A percentile compares a stretch with the other conserved stretches of the same genome.
Conservation (phyloP, 2,329 filamentous ascomycete genomes). For the Pezicula radicicola region DNA sequence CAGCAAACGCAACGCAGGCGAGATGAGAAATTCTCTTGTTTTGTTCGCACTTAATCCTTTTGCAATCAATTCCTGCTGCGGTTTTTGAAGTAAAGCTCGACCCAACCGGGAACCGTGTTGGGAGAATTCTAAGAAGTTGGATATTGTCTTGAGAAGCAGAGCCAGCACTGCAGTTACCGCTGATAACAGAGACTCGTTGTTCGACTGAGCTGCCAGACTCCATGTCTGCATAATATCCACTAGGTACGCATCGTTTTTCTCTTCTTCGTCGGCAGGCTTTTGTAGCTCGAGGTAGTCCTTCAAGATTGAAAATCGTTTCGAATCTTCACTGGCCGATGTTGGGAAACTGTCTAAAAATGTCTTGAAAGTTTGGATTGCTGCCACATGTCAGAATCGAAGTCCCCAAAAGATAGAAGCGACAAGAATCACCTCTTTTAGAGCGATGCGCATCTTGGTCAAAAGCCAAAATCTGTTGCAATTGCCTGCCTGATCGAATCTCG, state of each 20-base stretch:
- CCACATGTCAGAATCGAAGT: background rate
- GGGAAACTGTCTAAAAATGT: slow-evolving; percentile 66
- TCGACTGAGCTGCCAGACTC: slow-evolving; percentile 76
- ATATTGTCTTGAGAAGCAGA: slow-evolving; percentile 75
- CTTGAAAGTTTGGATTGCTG: slow-evolving; percentile 69
- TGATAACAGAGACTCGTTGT: slow-evolving; percentile 78
- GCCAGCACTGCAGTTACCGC: slow-evolving; percentile 78
- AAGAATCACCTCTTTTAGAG: slow-evolving; percentile 58
- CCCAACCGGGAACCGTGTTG: slow-evolving; percentile 75
- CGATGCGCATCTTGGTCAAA: slow-evolving; percentile 69
- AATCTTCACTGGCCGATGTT: slow-evolving; percentile 45
- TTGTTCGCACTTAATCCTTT: slow-evolving; percentile 77
- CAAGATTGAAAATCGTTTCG: slow-evolving; percentile 55
- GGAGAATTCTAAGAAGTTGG: slow-evolving; percentile 69
- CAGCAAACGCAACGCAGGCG: slow-evolving; percentile 80
- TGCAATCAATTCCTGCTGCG: slow-evolving; percentile 76
- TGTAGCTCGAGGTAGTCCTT: slow-evolving; percentile 63
- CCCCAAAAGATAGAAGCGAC: slow-evolving; percentile 1
- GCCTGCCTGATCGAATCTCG: slow-evolving; percentile 59
- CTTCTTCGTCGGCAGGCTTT: slow-evolving; percentile 45
- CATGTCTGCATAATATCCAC: slow-evolving; percentile 83
- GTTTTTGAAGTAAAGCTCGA: slow-evolving; percentile 75
- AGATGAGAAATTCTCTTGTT: slow-evolving; percentile 83
- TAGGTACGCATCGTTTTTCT: slow-evolving; percentile 63
- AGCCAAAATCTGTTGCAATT: slow-evolving; percentile 64